These are phyloP conservation scores for Stylonectria norvegica DNA, from an alignment of 2,329 filamentous ascomycete species.

Conservation along the genomic window DNA sequence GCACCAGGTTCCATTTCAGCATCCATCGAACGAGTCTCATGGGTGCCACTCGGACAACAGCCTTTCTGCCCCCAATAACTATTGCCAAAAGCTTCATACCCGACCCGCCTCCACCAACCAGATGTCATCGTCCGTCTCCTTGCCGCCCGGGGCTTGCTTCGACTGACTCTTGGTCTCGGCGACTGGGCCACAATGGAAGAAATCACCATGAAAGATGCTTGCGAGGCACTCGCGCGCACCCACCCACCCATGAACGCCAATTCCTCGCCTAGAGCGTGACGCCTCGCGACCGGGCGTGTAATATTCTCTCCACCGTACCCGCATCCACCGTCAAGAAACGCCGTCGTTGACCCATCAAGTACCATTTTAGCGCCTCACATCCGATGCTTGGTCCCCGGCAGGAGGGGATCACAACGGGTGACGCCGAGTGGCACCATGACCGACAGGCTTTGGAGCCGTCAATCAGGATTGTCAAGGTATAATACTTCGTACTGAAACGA, in stretches of 20 bases:
- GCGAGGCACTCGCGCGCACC: constrained; percentile 11
- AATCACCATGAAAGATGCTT: too few species aligned
- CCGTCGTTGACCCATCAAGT: constrained; percentile 8
- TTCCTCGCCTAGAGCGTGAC: constrained; percentile 9
- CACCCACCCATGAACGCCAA: constrained; percentile 16
- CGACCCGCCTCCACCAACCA: constrained; percentile 16
- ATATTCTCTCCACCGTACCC: constrained; percentile 7
- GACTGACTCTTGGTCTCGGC: constrained; percentile 13
- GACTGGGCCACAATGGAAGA: too few species aligned
- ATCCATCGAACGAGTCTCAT: neutral
- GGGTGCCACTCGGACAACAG: neutral
- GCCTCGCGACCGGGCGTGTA: constrained; percentile 18
- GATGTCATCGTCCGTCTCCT: constrained; percentile 4
- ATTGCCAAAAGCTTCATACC: constrained; percentile 21
- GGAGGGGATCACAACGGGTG: constrained; percentile 9
- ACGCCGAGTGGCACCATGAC: constrained; percentile 16
- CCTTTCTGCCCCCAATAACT: constrained; percentile 19
- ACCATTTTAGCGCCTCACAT: constrained; percentile 13
- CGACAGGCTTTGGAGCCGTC: constrained; percentile 12
- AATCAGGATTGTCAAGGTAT: constrained; percentile 13
- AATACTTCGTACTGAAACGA: too few species aligned
- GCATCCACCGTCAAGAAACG: constrained; percentile 5
- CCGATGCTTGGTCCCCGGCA: constrained; percentile 12
- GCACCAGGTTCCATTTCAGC: constrained; percentile 15
- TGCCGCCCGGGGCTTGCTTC: too few species aligned